Evolutionary conservation across 164 flowering plant species (phyloP).

Genomic region (Magnolia officinalis): DNA sequence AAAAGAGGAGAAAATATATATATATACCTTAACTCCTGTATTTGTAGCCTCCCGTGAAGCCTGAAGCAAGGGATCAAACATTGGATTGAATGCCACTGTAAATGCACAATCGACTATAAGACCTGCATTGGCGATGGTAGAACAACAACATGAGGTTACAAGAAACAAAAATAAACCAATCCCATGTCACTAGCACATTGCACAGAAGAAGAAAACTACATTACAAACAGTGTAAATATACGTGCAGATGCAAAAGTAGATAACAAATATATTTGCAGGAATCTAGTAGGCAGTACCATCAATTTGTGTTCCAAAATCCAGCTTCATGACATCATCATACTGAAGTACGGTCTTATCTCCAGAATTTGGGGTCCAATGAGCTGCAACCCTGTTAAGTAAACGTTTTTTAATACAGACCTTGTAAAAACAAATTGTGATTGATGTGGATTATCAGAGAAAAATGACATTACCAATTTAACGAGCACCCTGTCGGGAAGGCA

Average conservation of each 20-base stretch:
- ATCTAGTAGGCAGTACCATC: slow-evolving; percentile 53
- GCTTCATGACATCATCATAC: slow-evolving; percentile 98
- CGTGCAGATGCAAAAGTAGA: not conserved
- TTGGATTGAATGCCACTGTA: slow-evolving; percentile 94
- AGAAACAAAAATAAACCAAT: not conserved
- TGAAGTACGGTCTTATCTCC: slow-evolving; percentile 97
- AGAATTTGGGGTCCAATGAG: slow-evolving; percentile 98
- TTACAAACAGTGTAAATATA: not conserved
- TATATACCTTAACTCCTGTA: slow-evolving; percentile 74
- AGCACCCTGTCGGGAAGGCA: slow-evolving; percentile 99
- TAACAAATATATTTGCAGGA: not conserved
- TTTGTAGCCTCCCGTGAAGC: slow-evolving; percentile 96
- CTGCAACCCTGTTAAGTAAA: slow-evolving; percentile 76
- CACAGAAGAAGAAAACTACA: not conserved
- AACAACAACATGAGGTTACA: not conserved
- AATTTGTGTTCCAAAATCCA: slow-evolving; percentile 98
- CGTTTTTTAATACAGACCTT: not conserved
- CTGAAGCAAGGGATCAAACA: slow-evolving; percentile 86
- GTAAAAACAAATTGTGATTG: not conserved
- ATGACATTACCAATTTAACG: slow-evolving; percentile 71
- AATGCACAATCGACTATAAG: slow-evolving; percentile 92
- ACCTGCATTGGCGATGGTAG: slow-evolving; percentile 42
- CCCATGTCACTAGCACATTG: not conserved
- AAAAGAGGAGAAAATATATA: not conserved
- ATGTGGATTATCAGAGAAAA: not conserved